Evolutionary conservation across 306 rosid species (phyloP).

Genomic region (Abrus pulchellus): DNA sequence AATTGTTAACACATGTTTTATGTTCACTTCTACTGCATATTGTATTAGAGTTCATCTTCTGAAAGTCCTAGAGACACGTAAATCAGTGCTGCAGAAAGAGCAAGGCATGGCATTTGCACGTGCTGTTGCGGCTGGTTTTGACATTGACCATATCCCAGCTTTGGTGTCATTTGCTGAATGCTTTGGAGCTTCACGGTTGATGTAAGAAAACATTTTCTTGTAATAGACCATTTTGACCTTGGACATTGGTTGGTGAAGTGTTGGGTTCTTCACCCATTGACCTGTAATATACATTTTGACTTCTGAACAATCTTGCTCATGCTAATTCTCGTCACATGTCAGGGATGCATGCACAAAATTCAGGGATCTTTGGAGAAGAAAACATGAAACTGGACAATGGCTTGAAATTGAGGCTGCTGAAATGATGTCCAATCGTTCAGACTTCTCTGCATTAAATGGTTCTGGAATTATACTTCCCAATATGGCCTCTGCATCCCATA

Average conservation of each 20-base stretch:
- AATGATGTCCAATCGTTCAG: constrained; percentile 68
- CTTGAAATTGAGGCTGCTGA: constrained; percentile 93
- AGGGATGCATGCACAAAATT: constrained; percentile 88
- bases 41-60: constrained; percentile 84
- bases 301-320: constrained; percentile 37
- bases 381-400: constrained; percentile 99
- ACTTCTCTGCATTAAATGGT: constrained; percentile 68
- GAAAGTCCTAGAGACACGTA: constrained; percentile 95
- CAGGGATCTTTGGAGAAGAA: constrained; percentile 90
- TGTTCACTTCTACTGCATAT: constrained; percentile 37
- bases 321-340: constrained; percentile 44
- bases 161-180: constrained; percentile 87
- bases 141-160: constrained; percentile 71
- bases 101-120: constrained; percentile 99
- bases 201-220: constrained; percentile 61
- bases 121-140: constrained; percentile 99
- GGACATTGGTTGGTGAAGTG: constrained; percentile 26
- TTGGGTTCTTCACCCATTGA: constrained; percentile 46
- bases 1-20: constrained; percentile 31
- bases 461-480: constrained; percentile 78
- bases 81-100: constrained; percentile 90
- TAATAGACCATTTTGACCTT: constrained; percentile 28
- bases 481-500: constrained; percentile 56
- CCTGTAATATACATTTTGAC: constrained; percentile 30
- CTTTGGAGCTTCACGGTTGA: constrained; percentile 95